Percentiles rank a stretch among this genome's conserved stretches.
These are phyloP conservation scores for Botrytis tulipae DNA, from an alignment of 2,329 filamentous ascomycete genomes.

Conservation along the genomic window DNA sequence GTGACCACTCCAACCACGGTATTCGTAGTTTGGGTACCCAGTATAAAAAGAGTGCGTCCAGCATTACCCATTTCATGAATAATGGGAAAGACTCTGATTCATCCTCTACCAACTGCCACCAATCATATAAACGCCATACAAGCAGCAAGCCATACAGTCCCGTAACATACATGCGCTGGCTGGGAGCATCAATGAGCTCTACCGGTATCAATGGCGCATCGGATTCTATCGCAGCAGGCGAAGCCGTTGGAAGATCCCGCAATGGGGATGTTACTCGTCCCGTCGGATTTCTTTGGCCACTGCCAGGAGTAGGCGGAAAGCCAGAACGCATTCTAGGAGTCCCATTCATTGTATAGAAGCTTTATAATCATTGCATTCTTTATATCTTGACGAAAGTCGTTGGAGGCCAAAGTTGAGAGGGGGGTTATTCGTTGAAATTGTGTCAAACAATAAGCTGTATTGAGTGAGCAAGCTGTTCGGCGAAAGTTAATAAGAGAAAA, in stretches of 20 bases:
- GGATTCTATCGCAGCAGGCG: conserved; percentile 25
- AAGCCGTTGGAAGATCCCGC: conserved; percentile 30
- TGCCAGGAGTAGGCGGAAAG: conserved; percentile 72
- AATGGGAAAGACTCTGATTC: conserved; percentile 84
- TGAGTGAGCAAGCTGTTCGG: neutral
- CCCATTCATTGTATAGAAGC: conserved; percentile 52
- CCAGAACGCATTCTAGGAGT: conserved; percentile 81
- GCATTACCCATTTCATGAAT: conserved; percentile 88
- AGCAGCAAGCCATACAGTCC: conserved; percentile 74
- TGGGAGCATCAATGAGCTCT: conserved; percentile 80
- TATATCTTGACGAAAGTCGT: conserved; percentile 48
- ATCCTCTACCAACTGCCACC: conserved; percentile 72
- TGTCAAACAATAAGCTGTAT: neutral
- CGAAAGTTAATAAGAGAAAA: neutral
- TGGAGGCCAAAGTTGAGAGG: neutral
- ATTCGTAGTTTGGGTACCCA: conserved; percentile 84
- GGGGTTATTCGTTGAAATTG: neutral
- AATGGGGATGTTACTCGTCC: conserved; percentile 32
- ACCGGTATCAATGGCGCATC: conserved; percentile 71
- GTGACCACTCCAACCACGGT: conserved; percentile 93
- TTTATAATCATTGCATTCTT: conserved; percentile 15
- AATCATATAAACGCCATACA: conserved; percentile 86
- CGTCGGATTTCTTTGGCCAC: conserved; percentile 41
- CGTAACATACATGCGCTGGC: conserved; percentile 83
- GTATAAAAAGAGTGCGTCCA: conserved; percentile 86